A percentile compares a stretch with the other conserved stretches of the same genome.
These are phyloP conservation scores for Paramyrothecium sp. DNA, from an alignment of 2,329 filamentous ascomycete species.

Conservation along the genomic window DNA sequence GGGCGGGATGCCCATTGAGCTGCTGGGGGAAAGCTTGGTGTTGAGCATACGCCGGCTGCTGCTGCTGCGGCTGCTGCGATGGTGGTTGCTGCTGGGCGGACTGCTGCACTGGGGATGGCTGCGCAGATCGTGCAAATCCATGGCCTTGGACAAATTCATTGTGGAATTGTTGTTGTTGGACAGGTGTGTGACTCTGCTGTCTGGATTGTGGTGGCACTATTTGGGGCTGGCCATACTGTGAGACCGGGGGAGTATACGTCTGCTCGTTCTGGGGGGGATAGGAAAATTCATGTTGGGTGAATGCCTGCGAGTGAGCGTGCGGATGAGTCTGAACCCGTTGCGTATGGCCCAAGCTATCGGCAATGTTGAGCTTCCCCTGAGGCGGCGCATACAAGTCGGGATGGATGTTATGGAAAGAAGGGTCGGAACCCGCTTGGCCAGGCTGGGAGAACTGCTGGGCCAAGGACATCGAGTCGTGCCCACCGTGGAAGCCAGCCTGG, in stretches of 20 bases:
- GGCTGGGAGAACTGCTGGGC: conserved; percentile 32
- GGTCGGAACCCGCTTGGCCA: conserved; percentile 33
- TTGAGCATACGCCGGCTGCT: conserved; percentile 22
- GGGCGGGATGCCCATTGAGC: conserved; percentile 19
- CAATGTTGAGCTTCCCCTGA: conserved; percentile 25
- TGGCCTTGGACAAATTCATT: conserved; percentile 9
- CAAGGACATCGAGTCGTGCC: conserved; percentile 27
- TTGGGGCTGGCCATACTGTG: conserved; percentile 30
- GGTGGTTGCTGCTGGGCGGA: conserved; percentile 17
- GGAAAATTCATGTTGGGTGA: conserved; percentile 28
- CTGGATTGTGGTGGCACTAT: conserved; percentile 28
- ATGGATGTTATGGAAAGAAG: conserved; percentile 34
- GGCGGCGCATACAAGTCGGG: conserved; percentile 35
- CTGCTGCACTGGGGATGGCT: conserved; percentile 24
- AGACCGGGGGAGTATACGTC: conserved; percentile 27
- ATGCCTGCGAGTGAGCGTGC: conserved; percentile 28
- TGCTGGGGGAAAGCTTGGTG: conserved; percentile 19
- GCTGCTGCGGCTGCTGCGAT: conserved; percentile 15
- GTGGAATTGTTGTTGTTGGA: conserved; percentile 22
- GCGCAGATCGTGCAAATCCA: conserved; percentile 21
- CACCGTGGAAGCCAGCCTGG: conserved; percentile 26
- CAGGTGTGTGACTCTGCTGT: conserved; percentile 30
- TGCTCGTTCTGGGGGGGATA: conserved; percentile 30
- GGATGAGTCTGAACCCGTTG: conserved; percentile 28
- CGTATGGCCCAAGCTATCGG: conserved; percentile 24